Evolutionary conservation across 495 filamentous ascomycete species (phyloP), one percentile per base, ranked within the genome.

Genomic region (Annulohypoxylon nitens): DNA sequence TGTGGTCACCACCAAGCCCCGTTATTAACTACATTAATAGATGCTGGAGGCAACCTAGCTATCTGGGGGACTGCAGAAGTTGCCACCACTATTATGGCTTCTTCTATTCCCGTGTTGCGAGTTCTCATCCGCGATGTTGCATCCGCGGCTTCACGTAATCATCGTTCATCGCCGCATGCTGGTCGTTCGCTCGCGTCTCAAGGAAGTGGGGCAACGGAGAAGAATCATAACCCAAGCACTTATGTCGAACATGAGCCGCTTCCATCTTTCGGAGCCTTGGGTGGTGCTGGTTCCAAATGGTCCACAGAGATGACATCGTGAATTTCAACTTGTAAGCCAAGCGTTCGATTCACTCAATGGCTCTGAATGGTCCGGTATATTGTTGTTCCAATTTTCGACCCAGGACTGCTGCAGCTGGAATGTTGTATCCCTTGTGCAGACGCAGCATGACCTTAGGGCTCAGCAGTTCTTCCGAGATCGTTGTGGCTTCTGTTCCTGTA

Each of bases 31-130:
- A 45, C 18, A 14, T 61, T 4, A 33, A 30, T 34, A 61, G 59
- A 61, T 41, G 59, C 25, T 3, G 59, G 59, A 14, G 59, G 59
- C 23, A 61, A 61, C 39, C 20, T 61, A 11, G 59, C 59, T 26
- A 61, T 61, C 23, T 61, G 59, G 59, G 59, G 59, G 12, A 41
- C 59, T 5, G 59, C 59, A 11, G 48, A 53, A 53, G 48, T 53
- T 26, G 18, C 48, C 9, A 53, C 48, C 18, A 53, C 48, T 25
- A 53, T 53, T 23, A 53, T 53, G 48, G 48, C 48, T 53, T 53
- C 48, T 23, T 53, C 48, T 26, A 53, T 53, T 25, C 48, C 48
- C 48, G 48, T 53, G 9, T 26, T 53, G 25, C n/a, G 48, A 53
- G 48, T 53, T 11, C 48, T 53, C 18, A 23, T 53, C 9, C 48